Conservation (phyloP, 345 rosid species). For the Eucalyptus shirleyi region DNA sequence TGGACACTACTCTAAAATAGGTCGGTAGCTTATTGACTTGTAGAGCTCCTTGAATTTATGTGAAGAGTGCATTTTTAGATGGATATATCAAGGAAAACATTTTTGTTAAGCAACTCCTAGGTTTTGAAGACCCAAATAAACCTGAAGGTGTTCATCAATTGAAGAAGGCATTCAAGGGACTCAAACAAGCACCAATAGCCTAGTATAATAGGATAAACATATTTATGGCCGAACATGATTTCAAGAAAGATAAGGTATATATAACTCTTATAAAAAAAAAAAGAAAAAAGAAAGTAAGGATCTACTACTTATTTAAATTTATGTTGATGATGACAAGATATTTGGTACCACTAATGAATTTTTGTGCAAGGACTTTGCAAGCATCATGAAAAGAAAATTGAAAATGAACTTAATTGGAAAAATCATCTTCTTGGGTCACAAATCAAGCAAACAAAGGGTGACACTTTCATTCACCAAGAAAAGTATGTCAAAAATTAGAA, state of each 20-base stretch:
- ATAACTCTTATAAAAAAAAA: neutral
- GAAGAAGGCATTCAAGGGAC: neutral
- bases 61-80: neutral
- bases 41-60: neutral
- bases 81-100: neutral
- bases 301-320: neutral
- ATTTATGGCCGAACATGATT: neutral
- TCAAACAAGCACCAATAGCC: neutral
- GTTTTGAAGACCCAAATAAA: neutral
- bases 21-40: too few species aligned
- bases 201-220: neutral
- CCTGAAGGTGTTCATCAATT: neutral
- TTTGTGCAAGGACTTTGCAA: too few species aligned
- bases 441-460: too few species aligned
- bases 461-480: too few species aligned
- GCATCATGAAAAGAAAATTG: too few species aligned
- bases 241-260: neutral
- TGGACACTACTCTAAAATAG: too few species aligned
- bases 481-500: too few species aligned
- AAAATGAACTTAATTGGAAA: too few species aligned
- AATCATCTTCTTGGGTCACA: too few species aligned
- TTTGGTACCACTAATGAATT: too few species aligned
- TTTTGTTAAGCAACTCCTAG: neutral
- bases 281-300: neutral
- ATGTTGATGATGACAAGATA: too few species aligned